Conservation (phyloP, 176 grass and related monocot species). For the Dendrocalamus sinicus region DNA sequence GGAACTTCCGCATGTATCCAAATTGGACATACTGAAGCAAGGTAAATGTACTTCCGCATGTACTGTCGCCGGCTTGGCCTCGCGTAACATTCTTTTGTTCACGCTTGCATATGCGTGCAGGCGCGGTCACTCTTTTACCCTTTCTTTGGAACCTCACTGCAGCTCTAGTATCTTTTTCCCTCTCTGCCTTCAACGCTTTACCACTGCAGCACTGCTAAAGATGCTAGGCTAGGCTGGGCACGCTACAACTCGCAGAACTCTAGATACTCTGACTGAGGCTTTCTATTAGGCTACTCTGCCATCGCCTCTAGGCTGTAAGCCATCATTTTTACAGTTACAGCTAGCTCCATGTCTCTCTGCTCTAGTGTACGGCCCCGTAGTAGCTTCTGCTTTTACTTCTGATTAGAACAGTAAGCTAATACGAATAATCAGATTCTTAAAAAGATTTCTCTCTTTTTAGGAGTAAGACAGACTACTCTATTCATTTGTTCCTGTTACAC, state of each 20-base stretch:
- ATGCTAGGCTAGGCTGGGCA: background rate
- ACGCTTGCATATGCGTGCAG: background rate
- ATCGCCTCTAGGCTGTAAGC: background rate
- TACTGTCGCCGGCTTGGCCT: background rate
- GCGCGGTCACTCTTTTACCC: background rate
- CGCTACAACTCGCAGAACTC: background rate
- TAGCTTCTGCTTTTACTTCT: too few relatives aligned
- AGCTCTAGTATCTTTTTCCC: background rate
- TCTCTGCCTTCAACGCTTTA: background rate
- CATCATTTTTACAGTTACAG: conserved; percentile 4
- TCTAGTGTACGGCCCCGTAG: too few relatives aligned
- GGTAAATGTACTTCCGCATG: too few relatives aligned
- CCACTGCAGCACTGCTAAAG: background rate
- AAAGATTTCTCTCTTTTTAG: too few relatives aligned
- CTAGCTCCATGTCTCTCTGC: background rate
- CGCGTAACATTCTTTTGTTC: background rate
- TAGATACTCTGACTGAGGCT: background rate
- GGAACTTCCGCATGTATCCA: background rate
- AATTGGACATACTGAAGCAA: background rate
- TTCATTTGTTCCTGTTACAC: too few relatives aligned
- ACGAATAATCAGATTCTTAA: too few relatives aligned
- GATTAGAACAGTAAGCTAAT: too few relatives aligned
- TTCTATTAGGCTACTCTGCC: background rate
- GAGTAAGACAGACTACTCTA: too few relatives aligned
- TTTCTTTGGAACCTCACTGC: background rate